Conservation (phyloP, 1,284 basidiomycete genomes). For the Vanrija humicola region DNA sequence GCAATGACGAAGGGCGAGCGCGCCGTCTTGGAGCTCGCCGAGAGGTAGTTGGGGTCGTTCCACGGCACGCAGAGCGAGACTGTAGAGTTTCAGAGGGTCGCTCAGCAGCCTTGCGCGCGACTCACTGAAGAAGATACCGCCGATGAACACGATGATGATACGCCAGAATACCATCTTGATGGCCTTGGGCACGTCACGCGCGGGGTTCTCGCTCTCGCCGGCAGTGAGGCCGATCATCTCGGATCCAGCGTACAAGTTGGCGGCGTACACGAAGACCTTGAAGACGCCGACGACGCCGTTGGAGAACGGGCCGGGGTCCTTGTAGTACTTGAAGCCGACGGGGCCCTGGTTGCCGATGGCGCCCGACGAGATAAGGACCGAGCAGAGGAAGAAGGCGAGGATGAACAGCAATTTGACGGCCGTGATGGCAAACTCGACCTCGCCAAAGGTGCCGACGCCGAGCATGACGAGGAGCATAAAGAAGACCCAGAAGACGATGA, state of each 20-base stretch:
- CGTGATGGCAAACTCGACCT: not conserved
- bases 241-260: constrained; percentile 34
- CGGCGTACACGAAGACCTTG: constrained; percentile 52
- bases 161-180: constrained; percentile 74
- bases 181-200: constrained; percentile 66
- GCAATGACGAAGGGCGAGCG: constrained; percentile 30
- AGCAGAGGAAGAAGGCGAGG: not conserved
- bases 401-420: not conserved
- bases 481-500: not conserved
- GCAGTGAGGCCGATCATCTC: constrained; percentile 55
- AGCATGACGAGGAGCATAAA: not conserved
- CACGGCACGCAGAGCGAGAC: not conserved
- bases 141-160: constrained; percentile 65
- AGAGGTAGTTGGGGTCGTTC: not conserved
- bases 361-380: not conserved
- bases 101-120: not conserved
- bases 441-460: not conserved
- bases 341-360: not conserved
- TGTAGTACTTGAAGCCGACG: not conserved
- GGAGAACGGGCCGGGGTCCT: not conserved
- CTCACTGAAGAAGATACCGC: not conserved
- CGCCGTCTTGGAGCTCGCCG: not conserved
- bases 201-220: constrained; percentile 56
- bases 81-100: constrained; percentile 9
- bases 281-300: constrained; percentile 57